Base-by-base conservation (phyloP, 495 filamentous ascomycete genomes). In the Hypoxylon subgilvum region DNA sequence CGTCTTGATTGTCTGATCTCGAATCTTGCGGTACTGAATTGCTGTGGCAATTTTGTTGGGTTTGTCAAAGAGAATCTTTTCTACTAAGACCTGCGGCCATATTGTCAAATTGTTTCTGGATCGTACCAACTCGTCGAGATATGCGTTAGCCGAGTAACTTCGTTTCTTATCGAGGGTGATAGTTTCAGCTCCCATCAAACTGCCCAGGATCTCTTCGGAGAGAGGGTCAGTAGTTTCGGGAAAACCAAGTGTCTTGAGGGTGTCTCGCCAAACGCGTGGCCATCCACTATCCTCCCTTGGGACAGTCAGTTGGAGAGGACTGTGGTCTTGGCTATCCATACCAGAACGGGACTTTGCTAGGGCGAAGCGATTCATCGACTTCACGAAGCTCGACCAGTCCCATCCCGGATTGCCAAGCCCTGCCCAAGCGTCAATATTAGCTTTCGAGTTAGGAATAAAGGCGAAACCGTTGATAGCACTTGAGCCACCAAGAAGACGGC, bases 371-470 rank as follows among this genome's bases (percentile, higher is more conserved):
- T n/a, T n/a, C n/a, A n/a, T n/a, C n/a, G n/a, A n/a, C n/a, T n/a
- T n/a, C n/a, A n/a, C n/a, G n/a, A n/a, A n/a, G n/a, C n/a, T n/a
- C n/a, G n/a, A n/a, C 66, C 68, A 74, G 8, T 66, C 61, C 76
- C 75, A 79, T 21, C 69, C 70, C 14, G 53, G 45, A 30, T 74
- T 77, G 2, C 77, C 76, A 2, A 76, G 56, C 12, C 55, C 40
- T 2, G 48, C 74, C 76, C 76, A 81, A 7, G 54, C 60, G 38
- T 79, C 72, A 17, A 72, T 56, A 34, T 65, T 62, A 5, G 38
- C 12, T n/a, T 57, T 60, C 0, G 61, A 55, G 2, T 17, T 58
- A 0, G 43, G 17, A 2, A 34, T 17, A 13, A 63, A 70, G 17
- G 45, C 42, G 8, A 57, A 31, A 18, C 46, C 52, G 22, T 71